Base-by-base conservation (phyloP, 768 basidiomycete genomes). In the Pholiota molesta region DNA sequence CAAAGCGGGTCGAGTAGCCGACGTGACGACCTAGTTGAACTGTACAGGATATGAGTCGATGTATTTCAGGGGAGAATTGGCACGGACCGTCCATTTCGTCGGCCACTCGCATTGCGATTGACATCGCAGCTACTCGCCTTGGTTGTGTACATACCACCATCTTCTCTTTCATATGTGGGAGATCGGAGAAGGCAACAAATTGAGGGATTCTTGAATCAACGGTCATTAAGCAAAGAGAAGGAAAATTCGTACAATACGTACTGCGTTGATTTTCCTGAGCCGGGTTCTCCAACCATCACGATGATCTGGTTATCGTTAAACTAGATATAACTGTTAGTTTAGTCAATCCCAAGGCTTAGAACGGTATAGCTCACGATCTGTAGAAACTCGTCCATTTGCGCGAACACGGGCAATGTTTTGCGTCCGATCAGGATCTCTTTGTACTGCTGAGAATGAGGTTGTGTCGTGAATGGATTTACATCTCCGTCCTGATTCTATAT, bases 1-100 rank as follows among this genome's bases (percentile, higher is more conserved):
- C 97, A 74, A 99, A 99, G 73, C 97, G 94, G 70, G 98, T 98
- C 4, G 94, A 94, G 76, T 99, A 99, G 58, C 97, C 97, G 64
- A 99, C 97, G 64, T 98, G 90, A 69, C 92, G 89, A 31, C 97
- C 97, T 1, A 99, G 88, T 74, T 88, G 83, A 6, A 99, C 95
- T 95, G 66, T 7, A 19, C 5, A 6, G 47, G 9, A 35, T 10
- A 17, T 51, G 0, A 57, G 57, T 47, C 9, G 4, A 3, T 8
- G 2, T 14, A 11, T 37, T 5, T 51, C 10, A 5, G 26, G 11
- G 21, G 16, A 39, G 21, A 7, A 2, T 11, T 21, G n/a, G 19
- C 21, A 49, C 92, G 68, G 66, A 94, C 94, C 94, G 73, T 99
- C 97, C 95, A 99, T 96, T 76, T 99, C 97, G 71, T 99, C 97